Evolutionary conservation across 2,329 filamentous ascomycete species (phyloP), one percentile per base, ranked within the genome.

Genomic region (Dendrostoma leiphaemia): DNA sequence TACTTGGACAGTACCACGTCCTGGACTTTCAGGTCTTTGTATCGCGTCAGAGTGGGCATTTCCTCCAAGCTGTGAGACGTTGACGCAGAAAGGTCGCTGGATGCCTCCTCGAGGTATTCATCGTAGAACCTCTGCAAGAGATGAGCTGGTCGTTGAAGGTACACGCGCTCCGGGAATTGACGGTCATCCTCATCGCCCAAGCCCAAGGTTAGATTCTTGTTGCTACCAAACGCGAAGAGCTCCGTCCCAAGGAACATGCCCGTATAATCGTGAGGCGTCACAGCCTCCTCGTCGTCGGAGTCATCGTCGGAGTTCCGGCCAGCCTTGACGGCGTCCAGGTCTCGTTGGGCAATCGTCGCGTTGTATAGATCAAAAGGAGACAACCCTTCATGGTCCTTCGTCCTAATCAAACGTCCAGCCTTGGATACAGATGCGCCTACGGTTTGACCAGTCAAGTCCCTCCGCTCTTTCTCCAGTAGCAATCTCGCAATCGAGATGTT

Each of bases 131-230:
- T 79, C 47, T 83, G 81, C 13, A 96, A 69, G 1, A 97, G 77
- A 65, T 90, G 84, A 23, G 90, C 85, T 0, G 94, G 91, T 15
- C 93, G 84, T 52, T 84, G 82, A 31, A 97, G 71, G 29, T 79
- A 75, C 10, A 97, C 84, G 9, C 91, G 88, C 68, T 97, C 94
- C 0, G 94, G 94, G 64, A 88, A 96, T 60, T 97, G 92, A 3
- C 94, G 85, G 66, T 99, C 93, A 67, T 97, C 91, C 64, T 95
- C 88, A 66, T 99, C 92, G n/a, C 92, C 92, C 57, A 97, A 87
- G 1, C 94, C 94, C 21, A 99, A 81, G 0, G 90, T 94, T 9
- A 96, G 73, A 62, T 99, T 99, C 66, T 94, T 95, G 72, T 97
- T 99, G 71, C 92, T 97, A 47, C 94, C 94, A 71, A 97, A 97